These are phyloP conservation scores for Pontederia crassipes DNA, from an alignment of 176 grass and related monocot species.

Conservation along the genomic window DNA sequence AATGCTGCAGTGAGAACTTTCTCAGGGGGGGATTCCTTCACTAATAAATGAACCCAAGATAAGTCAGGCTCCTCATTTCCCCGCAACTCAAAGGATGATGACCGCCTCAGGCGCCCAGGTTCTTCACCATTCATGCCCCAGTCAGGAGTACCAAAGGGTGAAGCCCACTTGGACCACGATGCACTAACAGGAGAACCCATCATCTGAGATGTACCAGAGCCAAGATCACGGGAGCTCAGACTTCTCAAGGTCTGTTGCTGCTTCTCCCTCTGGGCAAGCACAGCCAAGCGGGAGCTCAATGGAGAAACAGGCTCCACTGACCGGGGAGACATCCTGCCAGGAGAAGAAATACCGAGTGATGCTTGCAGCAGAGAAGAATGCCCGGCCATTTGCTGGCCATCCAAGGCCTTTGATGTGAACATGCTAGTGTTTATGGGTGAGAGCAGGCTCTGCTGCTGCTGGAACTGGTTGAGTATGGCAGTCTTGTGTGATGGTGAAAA, in stretches of 20 bases:
- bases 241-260: conserved; percentile 13
- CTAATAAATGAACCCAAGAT: conserved; percentile 62
- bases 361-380: conserved; percentile 31
- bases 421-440: too few relatives aligned
- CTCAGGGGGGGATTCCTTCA: conserved; percentile 26
- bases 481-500: conserved; percentile 69
- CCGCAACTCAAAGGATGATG: conserved; percentile 5
- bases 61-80: conserved; percentile 50
- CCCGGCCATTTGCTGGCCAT: neutral
- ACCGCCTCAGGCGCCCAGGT: conserved; percentile 4
- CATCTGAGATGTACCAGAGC: conserved; percentile 26
- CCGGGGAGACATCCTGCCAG: conserved; percentile 42
- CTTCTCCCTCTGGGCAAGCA: conserved; percentile 44
- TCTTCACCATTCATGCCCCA: conserved; percentile 58
- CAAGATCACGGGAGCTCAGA: conserved; percentile 17
- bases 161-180: conserved; percentile 50
- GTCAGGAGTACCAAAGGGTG: conserved; percentile 45
- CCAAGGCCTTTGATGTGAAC: too few relatives aligned
- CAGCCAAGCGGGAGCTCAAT: conserved; percentile 32
- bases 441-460: conserved; percentile 6
- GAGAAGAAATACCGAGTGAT: conserved; percentile 46
- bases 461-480: conserved; percentile 72
- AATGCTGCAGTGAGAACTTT: neutral
- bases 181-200: conserved; percentile 30
- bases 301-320: conserved; percentile 67